These are phyloP conservation scores for Gynandropsis gynandra DNA, from an alignment of 345 rosid species.

Conservation along the genomic window DNA sequence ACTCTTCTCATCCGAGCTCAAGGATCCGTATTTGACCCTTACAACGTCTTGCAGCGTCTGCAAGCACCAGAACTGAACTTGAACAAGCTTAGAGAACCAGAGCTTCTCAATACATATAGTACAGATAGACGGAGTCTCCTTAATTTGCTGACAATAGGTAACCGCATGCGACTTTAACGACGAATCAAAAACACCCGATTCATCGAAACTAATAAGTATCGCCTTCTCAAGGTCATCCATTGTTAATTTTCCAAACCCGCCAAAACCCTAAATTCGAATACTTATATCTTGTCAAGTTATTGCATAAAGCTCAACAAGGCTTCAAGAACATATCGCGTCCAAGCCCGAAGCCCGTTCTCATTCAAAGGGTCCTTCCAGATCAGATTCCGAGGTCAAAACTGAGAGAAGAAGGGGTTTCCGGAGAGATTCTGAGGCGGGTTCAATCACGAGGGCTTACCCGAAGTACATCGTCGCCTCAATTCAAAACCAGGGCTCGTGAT, in stretches of 20 bases:
- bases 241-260: background rate
- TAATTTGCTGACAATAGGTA: slow-evolving; percentile 50
- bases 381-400: background rate
- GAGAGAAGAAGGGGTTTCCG: background rate
- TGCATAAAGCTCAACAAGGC: slow-evolving; percentile 18
- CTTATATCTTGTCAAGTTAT: slow-evolving; percentile 6
- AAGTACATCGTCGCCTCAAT: slow-evolving; percentile 15
- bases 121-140: slow-evolving; percentile 45
- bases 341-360: slow-evolving; percentile 7
- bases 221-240: slow-evolving; percentile 93
- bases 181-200: slow-evolving; percentile 54
- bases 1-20: slow-evolving; percentile 57
- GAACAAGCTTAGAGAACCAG: slow-evolving; percentile 45
- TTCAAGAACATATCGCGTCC: slow-evolving; percentile 5
- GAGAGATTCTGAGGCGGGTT: slow-evolving; percentile 1
- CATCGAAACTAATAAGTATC: slow-evolving; percentile 58
- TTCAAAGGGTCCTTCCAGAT: slow-evolving; percentile 11
- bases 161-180: slow-evolving; percentile 54
- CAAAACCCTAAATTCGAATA: slow-evolving; percentile 20
- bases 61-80: slow-evolving; percentile 95
- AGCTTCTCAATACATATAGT: slow-evolving; percentile 68
- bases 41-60: slow-evolving; percentile 77
- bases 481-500: slow-evolving; percentile 9
- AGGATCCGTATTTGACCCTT: slow-evolving; percentile 42
- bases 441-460: slow-evolving; percentile 14